A percentile compares a stretch with the other conserved stretches of the same genome.
Evolutionary conservation across 306 rosid species (phyloP).

Genomic region (Vicia sativa): DNA sequence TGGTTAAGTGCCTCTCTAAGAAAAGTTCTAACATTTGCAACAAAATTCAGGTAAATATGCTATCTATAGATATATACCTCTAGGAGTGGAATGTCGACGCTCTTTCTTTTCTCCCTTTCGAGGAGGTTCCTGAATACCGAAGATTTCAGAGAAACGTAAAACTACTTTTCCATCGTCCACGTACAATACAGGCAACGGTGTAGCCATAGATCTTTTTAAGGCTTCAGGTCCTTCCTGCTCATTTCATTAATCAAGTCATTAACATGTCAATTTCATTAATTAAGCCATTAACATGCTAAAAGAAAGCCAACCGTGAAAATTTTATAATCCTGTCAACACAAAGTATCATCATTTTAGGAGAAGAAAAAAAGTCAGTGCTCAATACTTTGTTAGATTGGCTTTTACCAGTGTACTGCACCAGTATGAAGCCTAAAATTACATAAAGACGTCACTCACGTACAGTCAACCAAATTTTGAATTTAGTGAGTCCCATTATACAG

Average conservation of each 20-base stretch:
- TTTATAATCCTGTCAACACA: slow-evolving; percentile 36
- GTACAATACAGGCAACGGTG: slow-evolving; percentile 81
- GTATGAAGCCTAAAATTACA: slow-evolving; percentile 25
- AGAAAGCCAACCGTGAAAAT: slow-evolving; percentile 39
- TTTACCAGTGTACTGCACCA: slow-evolving; percentile 13
- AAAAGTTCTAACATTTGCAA: slow-evolving; percentile 35
- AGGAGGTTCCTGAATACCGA: slow-evolving; percentile 74
- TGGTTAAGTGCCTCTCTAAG: neutral
- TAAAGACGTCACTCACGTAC: slow-evolving; percentile 1
- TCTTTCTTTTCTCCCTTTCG: slow-evolving; percentile 86
- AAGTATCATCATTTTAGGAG: slow-evolving; percentile 27
- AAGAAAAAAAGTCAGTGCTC: neutral
- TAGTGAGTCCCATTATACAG: slow-evolving; percentile 4
- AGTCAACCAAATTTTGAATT: slow-evolving; percentile 11
- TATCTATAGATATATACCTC: slow-evolving; percentile 54
- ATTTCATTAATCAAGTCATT: slow-evolving; percentile 39
- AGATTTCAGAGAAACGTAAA: slow-evolving; percentile 90
- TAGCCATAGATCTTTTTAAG: slow-evolving; percentile 49
- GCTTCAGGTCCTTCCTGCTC: slow-evolving; percentile 61
- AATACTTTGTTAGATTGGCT: slow-evolving; percentile 22
- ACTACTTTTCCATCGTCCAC: slow-evolving; percentile 82
- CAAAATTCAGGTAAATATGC: slow-evolving; percentile 28
- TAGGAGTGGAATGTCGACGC: slow-evolving; percentile 61
- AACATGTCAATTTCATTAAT: slow-evolving; percentile 44
- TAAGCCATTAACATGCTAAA: slow-evolving; percentile 39